A percentile compares a stretch with the other conserved stretches of the same genome.
Evolutionary conservation across 345 rosid genomes (phyloP).

Genomic region (Salix udensis): DNA sequence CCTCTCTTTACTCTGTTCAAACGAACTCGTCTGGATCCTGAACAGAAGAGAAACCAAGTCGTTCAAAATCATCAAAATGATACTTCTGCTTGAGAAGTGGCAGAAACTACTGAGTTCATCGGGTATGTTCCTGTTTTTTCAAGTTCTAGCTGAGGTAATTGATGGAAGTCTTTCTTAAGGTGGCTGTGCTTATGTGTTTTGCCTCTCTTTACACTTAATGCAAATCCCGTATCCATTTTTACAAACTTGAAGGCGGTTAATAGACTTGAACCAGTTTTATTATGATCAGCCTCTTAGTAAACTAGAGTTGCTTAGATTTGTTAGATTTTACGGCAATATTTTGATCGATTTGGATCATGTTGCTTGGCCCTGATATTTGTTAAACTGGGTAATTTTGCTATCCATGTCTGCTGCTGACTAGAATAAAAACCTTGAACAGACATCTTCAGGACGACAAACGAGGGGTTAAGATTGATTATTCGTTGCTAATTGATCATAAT

Average conservation of each 20-base stretch:
- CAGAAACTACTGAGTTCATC: neutral
- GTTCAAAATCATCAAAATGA: neutral
- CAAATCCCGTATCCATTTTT: neutral
- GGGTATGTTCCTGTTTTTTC: neutral
- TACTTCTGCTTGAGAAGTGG: neutral
- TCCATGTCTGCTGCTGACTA: neutral
- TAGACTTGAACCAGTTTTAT: neutral
- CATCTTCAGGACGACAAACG: neutral
- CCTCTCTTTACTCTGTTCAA: too few relatives aligned
- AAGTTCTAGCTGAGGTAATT: neutral
- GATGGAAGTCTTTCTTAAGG: neutral
- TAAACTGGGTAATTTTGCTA: neutral
- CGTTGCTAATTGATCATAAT: neutral
- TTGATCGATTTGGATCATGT: neutral
- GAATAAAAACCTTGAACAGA: neutral
- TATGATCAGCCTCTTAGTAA: neutral
- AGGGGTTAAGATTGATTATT: neutral
- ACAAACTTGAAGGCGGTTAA: neutral
- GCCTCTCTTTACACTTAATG: neutral
- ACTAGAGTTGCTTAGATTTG: neutral
- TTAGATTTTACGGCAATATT: too few relatives aligned
- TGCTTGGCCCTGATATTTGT: neutral
- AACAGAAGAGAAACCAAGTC: neutral
- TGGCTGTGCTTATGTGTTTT: neutral
- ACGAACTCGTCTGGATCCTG: neutral